Evolutionary conservation across 176 grass and related monocot genomes (phyloP), one percentile per base, ranked within the genome.

Genomic region (Thinopyrum elongatum): DNA sequence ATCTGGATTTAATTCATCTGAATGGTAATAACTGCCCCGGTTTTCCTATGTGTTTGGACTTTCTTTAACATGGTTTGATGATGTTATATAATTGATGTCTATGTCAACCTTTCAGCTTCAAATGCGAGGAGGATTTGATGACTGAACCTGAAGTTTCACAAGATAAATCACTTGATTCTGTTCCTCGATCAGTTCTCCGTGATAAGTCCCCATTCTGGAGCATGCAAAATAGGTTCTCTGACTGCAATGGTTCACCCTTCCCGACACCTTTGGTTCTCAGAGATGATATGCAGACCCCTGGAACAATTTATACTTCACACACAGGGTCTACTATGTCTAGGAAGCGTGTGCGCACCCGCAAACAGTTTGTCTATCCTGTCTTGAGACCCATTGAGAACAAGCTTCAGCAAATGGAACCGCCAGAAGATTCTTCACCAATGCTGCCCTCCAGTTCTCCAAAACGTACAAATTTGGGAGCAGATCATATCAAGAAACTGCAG

Each of bases 211-310:
- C 68, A 9, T 67, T 84, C 10, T 27, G 62, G 22, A 80, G 57
- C 61, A 72, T 16, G 58, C 68, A 84, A 27, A 71, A 66, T 10
- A 78, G 27, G 29, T 28, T 22, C 2, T 19, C 62, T 79, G 83
- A 74, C 26, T 39, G 5, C 49, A 63, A 15, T 64, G 64, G 60
- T 88, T 96, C 97, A 46, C 92, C 97, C 6, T 94, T 82, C 64
- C 85, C 85, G 2, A 99, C 97, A 44, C 97, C 97, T 65, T 30
- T 88, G 22, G 73, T 72, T 80, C 72, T 99, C 51, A 88, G 17
- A 19, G 87, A 91, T 25, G 92, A 99, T 22, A 93, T 96, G 90
- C 76, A 96, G 30, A 99, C 97, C 4, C 97, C 97, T 58, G 85
- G 72, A 81, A 96, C 97, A 79, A 31, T 88, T 66, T 92, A 88